These are phyloP conservation scores for Chlamydomonas schloesseri DNA, from an alignment of 139 green algal species.

Conservation along the genomic window DNA sequence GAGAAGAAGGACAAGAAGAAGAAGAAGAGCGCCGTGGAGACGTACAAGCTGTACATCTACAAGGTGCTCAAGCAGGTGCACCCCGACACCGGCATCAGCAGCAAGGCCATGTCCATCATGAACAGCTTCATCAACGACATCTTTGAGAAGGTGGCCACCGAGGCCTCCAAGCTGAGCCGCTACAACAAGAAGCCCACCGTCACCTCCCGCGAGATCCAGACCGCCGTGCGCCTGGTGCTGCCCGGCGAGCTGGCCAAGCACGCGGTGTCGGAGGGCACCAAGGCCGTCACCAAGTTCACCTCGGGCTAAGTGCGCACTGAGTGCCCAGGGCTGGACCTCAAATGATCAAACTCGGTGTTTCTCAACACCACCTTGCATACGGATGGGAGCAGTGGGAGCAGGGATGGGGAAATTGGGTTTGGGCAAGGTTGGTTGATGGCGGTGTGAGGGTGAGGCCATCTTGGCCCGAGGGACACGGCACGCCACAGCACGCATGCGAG, in stretches of 20 bases:
- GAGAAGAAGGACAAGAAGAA: constrained; percentile 58
- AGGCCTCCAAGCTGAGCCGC: constrained; percentile 74
- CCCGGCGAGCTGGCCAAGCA: constrained; percentile 88
- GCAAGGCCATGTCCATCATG: constrained; percentile 97
- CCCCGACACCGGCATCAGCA: constrained; percentile 95
- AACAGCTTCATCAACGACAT: constrained; percentile 77
- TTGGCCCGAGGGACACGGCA: no score
- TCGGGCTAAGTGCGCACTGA: constrained; percentile 58
- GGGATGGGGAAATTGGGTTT: no score
- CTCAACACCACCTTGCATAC: not conserved
- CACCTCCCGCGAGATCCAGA: constrained; percentile 74
- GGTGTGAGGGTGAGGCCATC: no score
- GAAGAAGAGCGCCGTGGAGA: constrained; percentile 72
- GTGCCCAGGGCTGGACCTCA: no score
- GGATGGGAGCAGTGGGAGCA: not conserved
- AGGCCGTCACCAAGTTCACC: constrained; percentile 89
- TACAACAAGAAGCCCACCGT: constrained; percentile 55
- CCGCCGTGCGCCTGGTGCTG: constrained; percentile 81
- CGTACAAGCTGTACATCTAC: constrained; percentile 99
- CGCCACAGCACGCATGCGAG: no score
- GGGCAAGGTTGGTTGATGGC: no score
- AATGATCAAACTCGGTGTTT: not conserved
- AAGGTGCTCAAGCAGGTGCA: constrained; percentile 95
- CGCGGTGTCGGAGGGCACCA: not conserved
- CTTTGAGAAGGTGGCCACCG: constrained; percentile 89